phyloP scores from a whole-genome alignment of 2,329 filamentous ascomycete species.

The Arthrobotrys megalospora region DNA sequence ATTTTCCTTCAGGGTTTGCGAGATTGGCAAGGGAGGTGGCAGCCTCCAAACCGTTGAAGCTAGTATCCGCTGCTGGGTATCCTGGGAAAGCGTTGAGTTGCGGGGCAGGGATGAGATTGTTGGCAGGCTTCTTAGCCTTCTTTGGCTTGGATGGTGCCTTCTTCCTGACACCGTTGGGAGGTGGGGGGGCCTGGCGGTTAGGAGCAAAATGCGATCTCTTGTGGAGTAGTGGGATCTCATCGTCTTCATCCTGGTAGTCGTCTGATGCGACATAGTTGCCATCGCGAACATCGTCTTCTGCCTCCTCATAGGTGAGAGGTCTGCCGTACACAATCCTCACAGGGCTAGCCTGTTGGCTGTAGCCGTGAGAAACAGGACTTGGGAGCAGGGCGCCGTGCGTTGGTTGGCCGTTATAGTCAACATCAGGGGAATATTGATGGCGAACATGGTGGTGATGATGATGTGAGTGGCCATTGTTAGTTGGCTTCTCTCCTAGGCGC shows the following conservation, averaged over 20 bases:
- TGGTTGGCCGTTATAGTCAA: slow-evolving; percentile 81
- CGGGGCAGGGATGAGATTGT: slow-evolving; percentile 59
- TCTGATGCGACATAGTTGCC: slow-evolving; percentile 65
- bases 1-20: slow-evolving; percentile 56
- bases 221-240: slow-evolving; percentile 70
- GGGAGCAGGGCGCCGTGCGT: slow-evolving; percentile 35
- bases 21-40: slow-evolving; percentile 57
- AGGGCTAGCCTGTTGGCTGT: slow-evolving; percentile 70
- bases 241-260: slow-evolving; percentile 68
- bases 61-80: slow-evolving; percentile 49
- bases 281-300: slow-evolving; percentile 70
- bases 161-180: slow-evolving; percentile 59
- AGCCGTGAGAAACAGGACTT: slow-evolving; percentile 57
- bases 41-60: slow-evolving; percentile 59
- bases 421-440: slow-evolving; percentile 72
- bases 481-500: slow-evolving; percentile 80
- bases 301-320: slow-evolving; percentile 75
- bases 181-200: slow-evolving; percentile 68
- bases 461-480: slow-evolving; percentile 41
- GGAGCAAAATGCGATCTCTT: slow-evolving; percentile 69
- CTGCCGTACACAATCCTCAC: slow-evolving; percentile 74
- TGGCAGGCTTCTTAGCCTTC: slow-evolving; percentile 70
- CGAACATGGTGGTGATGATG: slow-evolving; percentile 36
- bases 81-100: slow-evolving; percentile 60
- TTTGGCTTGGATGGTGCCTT: slow-evolving; percentile 67